Conservation (phyloP, 495 filamentous ascomycete species). For the Penicillium alfredii region DNA sequence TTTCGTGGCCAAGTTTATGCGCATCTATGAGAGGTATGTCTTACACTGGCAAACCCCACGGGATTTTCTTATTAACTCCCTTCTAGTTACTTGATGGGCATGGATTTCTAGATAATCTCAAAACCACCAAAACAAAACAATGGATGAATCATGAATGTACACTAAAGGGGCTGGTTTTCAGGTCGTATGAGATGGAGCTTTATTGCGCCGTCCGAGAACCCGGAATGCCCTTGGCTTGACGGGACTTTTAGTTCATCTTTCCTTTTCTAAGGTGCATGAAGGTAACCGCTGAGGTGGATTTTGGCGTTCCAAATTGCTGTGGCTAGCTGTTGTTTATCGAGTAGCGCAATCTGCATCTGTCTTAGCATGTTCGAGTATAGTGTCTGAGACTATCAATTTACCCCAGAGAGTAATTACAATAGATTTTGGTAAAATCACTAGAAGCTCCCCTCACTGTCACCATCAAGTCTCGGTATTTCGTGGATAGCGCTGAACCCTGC, state of each 20-base stretch:
- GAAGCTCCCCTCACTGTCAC: too few relatives aligned
- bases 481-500: background rate
- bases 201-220: background rate
- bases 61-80: slow-evolving; percentile 15
- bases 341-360: too few relatives aligned
- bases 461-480: background rate
- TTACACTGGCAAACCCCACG: background rate
- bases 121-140: slow-evolving; percentile 11
- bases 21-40: slow-evolving; percentile 73
- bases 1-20: slow-evolving; percentile 97
- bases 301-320: slow-evolving; percentile 4
- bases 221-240: background rate
- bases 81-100: slow-evolving; percentile 76
- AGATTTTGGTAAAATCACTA: too few relatives aligned
- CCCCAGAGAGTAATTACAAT: too few relatives aligned
- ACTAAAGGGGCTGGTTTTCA: slow-evolving; percentile 9
- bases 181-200: background rate
- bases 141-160: slow-evolving; percentile 34
- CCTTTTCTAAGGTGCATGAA: slow-evolving; percentile 15
- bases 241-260: too few relatives aligned
- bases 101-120: slow-evolving; percentile 57
- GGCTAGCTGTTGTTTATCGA: too few relatives aligned
- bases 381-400: too few relatives aligned
- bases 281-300: slow-evolving; percentile 11
- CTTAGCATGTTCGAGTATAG: too few relatives aligned